phyloP scores from a whole-genome alignment of 139 green algal species.

The Picochlorum costavermella region DNA sequence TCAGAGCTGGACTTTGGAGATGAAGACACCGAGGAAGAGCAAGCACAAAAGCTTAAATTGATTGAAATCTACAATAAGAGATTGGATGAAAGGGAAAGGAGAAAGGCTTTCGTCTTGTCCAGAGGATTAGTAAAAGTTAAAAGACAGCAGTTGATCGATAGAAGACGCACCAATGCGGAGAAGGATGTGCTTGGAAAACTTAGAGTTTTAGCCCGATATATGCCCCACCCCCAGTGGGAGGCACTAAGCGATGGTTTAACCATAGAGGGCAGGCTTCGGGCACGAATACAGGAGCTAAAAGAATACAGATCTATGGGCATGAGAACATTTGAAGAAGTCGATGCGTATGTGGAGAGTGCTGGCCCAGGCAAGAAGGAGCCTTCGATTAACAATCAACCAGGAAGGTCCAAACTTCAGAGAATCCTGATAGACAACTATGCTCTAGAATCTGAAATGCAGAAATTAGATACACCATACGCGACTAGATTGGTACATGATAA shows the following conservation, averaged over 20 bases:
- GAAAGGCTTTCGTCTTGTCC: constrained; percentile 64
- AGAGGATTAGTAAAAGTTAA: constrained; percentile 63
- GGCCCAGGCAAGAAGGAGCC: constrained; percentile 7
- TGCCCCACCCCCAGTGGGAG: constrained; percentile 59
- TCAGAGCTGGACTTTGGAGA: constrained; percentile 51
- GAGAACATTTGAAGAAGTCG: constrained; percentile 62
- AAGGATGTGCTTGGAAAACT: constrained; percentile 54
- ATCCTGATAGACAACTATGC: constrained; percentile 9
- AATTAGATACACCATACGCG: neutral
- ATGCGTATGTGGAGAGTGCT: constrained; percentile 42
- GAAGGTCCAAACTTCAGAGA: constrained; percentile 7
- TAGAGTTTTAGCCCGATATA: constrained; percentile 76
- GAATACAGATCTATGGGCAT: constrained; percentile 57
- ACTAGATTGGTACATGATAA: neutral
- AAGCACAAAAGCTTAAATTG: neutral
- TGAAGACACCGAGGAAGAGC: constrained; percentile 5
- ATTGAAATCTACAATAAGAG: constrained; percentile 80
- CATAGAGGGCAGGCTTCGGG: constrained; percentile 68
- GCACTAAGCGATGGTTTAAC: constrained; percentile 63
- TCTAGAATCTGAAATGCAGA: constrained; percentile 3
- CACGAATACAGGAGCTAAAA: constrained; percentile 75
- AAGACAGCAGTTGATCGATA: constrained; percentile 45
- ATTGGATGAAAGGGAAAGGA: constrained; percentile 52
- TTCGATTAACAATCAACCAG: neutral
- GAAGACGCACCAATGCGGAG: constrained; percentile 49